These are phyloP conservation scores for Phytophthora crassamura DNA, from an alignment of 352 stramenopile species.

Conservation along the genomic window DNA sequence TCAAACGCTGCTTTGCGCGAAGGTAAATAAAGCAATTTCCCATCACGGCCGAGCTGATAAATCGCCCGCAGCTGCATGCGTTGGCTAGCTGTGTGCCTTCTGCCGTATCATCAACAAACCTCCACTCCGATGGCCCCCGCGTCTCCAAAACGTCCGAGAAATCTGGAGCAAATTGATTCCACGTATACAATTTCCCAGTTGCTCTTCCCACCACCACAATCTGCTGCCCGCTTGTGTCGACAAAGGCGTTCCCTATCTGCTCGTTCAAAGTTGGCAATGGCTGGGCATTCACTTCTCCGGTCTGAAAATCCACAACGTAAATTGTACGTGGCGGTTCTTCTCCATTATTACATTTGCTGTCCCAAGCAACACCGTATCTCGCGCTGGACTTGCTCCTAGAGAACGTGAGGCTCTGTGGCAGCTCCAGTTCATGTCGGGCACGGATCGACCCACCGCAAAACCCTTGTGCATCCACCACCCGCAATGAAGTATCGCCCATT, in stretches of 20 bases:
- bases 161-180: constrained; percentile 6
- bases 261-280: constrained; percentile 12
- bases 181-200: constrained; percentile 12
- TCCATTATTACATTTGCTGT: neutral
- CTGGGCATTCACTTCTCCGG: constrained; percentile 10
- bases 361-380: constrained; percentile 11
- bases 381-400: neutral
- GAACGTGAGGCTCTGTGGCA: constrained; percentile 14
- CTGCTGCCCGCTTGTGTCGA: constrained; percentile 15
- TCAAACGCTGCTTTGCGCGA: neutral
- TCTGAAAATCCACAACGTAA: constrained; percentile 28
- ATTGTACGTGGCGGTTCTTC: neutral
- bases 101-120: neutral
- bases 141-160: neutral
- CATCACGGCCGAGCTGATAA: constrained; percentile 26
- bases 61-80: constrained; percentile 19
- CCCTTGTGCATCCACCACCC: constrained; percentile 14
- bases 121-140: constrained; percentile 7
- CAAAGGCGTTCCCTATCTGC: constrained; percentile 21
- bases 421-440: constrained; percentile 10
- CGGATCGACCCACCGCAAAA: constrained; percentile 19
- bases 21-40: constrained; percentile 29
- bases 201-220: constrained; percentile 18
- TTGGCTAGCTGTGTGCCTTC: neutral
- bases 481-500: constrained; percentile 3